These are phyloP conservation scores for Mycena vitilis DNA, from an alignment of 768 basidiomycete genomes.

Conservation along the genomic window DNA sequence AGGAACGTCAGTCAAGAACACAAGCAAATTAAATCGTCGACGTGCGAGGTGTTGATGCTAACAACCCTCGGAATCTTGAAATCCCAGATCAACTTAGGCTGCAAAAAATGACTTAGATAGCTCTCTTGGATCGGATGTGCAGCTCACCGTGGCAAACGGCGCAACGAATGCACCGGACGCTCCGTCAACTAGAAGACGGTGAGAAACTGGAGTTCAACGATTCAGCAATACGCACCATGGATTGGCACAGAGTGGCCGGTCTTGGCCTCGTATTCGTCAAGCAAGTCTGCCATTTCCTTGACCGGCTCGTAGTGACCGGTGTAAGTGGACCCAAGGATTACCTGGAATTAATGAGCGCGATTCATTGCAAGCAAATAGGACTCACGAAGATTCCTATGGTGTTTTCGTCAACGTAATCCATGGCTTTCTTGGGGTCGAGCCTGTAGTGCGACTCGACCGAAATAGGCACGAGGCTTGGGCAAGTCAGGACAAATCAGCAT, in stretches of 20 bases:
- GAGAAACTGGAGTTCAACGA: slow-evolving; percentile 57
- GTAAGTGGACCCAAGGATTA: slow-evolving; percentile 56
- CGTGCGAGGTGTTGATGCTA: slow-evolving; percentile 67
- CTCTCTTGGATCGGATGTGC: no score
- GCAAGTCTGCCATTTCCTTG: slow-evolving; percentile 82
- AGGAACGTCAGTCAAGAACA: slow-evolving; percentile 58
- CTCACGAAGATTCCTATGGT: slow-evolving; percentile 77
- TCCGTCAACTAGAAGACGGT: slow-evolving; percentile 63
- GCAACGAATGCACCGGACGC: slow-evolving; percentile 78
- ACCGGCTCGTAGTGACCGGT: slow-evolving; percentile 86
- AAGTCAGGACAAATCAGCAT: no score
- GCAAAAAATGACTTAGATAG: background rate
- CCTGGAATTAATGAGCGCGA: slow-evolving; percentile 58
- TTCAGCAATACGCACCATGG: slow-evolving; percentile 65
- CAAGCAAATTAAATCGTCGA: slow-evolving; percentile 40
- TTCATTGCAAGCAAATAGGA: slow-evolving; percentile 47
- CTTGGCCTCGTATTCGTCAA: slow-evolving; percentile 72
- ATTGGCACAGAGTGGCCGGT: slow-evolving; percentile 73
- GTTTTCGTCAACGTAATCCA: slow-evolving; percentile 79
- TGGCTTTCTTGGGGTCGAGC: slow-evolving; percentile 70
- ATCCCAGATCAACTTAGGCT: slow-evolving; percentile 72
- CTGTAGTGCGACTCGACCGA: slow-evolving; percentile 64
- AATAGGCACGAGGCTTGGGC: slow-evolving; percentile 57
- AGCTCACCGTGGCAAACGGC: slow-evolving; percentile 62
- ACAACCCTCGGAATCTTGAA: slow-evolving; percentile 73